Evolutionary conservation across 768 basidiomycete species (phyloP).

Genomic region (Lactarius hengduanensis): DNA sequence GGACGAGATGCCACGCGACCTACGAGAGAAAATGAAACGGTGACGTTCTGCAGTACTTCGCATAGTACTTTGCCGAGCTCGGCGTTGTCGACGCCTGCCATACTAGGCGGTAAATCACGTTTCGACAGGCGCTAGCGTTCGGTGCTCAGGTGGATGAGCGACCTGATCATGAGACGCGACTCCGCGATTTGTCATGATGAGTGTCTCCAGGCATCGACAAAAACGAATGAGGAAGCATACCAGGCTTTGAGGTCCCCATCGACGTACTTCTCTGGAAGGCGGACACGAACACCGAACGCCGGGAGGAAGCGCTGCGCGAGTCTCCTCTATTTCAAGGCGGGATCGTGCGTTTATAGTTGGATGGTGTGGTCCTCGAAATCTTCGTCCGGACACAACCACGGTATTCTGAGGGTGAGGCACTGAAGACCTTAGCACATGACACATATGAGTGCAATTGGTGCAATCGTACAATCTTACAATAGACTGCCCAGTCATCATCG

Average conservation of each 20-base stretch:
- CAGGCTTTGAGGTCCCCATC: constrained; percentile 63
- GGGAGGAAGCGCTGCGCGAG: constrained; percentile 74
- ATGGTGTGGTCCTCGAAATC: constrained; percentile 66
- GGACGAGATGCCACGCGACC: constrained; percentile 69
- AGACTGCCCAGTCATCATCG: constrained; percentile 97
- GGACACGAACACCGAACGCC: constrained; percentile 79
- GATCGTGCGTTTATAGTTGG: constrained; percentile 66
- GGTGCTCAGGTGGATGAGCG: constrained; percentile 61
- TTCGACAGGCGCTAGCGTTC: constrained; percentile 89
- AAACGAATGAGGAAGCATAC: constrained; percentile 33
- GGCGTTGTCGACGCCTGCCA: constrained; percentile 73
- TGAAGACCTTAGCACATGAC: constrained; percentile 1
- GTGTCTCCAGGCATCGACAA: constrained; percentile 34
- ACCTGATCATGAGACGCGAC: constrained; percentile 47
- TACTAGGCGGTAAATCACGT: constrained; percentile 60
- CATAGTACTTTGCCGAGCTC: constrained; percentile 77
- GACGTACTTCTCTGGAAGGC: constrained; percentile 81
- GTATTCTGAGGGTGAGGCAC: constrained; percentile 50
- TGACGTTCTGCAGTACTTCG: constrained; percentile 84
- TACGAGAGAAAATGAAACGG: constrained; percentile 62
- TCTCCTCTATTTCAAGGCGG: constrained; percentile 73
- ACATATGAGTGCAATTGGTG: not conserved
- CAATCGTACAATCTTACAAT: constrained; percentile 83
- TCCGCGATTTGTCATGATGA: constrained; percentile 73
- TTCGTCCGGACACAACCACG: constrained; percentile 66